Base-by-base conservation (phyloP, 202 grass and related monocot genomes). In the Schoenoplectus tabernaemontani region DNA sequence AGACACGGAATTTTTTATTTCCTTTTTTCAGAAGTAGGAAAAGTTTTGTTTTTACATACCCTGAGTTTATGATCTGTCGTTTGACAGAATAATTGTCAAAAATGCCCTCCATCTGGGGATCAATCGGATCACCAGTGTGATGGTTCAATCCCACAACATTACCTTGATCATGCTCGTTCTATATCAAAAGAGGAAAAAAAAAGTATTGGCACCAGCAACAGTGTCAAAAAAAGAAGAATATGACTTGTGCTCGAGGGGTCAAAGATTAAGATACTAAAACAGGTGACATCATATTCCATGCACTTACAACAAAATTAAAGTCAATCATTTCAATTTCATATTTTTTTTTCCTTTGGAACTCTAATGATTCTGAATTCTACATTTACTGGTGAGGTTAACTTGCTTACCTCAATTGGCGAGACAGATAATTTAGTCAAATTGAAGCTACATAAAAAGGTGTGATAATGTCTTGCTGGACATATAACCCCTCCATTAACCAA, bases 61-160 rank as follows among this genome's bases (percentile, higher is more conserved):
- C 95, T 1, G 95, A 95, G 53, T 95, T 98, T 48, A 98, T 88
- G 78, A 95, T 92, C 39, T 98, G 95, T 26, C 89, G 88, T 26
- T 98, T 98, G 51, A 98, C 95, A 0, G 85, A 89, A 63, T 92
- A 98, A 71, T 95, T 98, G 53, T 98, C 95, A 0, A 92, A 98
- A 84, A 98, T 98, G 38, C 95, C 95, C 36, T 98, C 95, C 89
- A 95, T 95, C 20, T 92, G 89, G 2, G 95, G 95, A 57, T 98
- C 95, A 61, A 98, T 86, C 13, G 89, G 95, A 12, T 90, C 91
- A 1, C 91, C 95, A 38, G 88, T 87, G 69, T 89, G 84, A 77
- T 92, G 91, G 83, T 92, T 98, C 76, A 95, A 79, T 72, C 95
- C 91, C 81, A 92, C 91, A 6, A 89, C 54, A 41, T 90, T 87